Evolutionary conservation across 2,329 filamentous ascomycete genomes (phyloP).

Genomic region (Botryotinia globosa): DNA sequence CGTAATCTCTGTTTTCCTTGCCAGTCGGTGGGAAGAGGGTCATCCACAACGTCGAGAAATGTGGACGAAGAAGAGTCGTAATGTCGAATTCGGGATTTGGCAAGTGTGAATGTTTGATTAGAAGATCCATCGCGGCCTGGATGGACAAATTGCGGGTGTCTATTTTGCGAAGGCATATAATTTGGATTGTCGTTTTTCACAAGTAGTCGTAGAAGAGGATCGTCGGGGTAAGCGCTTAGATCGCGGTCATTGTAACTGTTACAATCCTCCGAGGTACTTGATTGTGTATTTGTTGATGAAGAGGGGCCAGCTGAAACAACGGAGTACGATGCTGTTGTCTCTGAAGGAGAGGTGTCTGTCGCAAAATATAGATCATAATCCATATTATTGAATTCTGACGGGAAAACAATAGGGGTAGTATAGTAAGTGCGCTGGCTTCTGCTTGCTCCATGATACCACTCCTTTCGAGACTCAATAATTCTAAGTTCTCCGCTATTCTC

Average conservation of each 20-base stretch:
- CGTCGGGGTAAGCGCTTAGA: slow-evolving; percentile 28
- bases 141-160: slow-evolving; percentile 49
- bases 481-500: slow-evolving; percentile 56
- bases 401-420: slow-evolving; percentile 51
- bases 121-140: slow-evolving; percentile 45
- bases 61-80: slow-evolving; percentile 54
- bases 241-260: slow-evolving; percentile 11
- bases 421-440: slow-evolving; percentile 66
- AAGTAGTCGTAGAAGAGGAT: slow-evolving; percentile 31
- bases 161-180: slow-evolving; percentile 40
- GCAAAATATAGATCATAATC: slow-evolving; percentile 20
- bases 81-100: slow-evolving; percentile 52
- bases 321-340: neutral
- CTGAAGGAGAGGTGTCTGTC: slow-evolving; percentile 11
- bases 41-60: slow-evolving; percentile 60
- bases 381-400: slow-evolving; percentile 22
- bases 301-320: neutral
- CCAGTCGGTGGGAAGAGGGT: slow-evolving; percentile 42
- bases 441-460: slow-evolving; percentile 59
- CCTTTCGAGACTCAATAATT: slow-evolving; percentile 66
- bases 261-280: neutral
- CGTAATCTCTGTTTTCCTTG: slow-evolving; percentile 43
- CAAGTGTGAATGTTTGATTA: slow-evolving; percentile 48
- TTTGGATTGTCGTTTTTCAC: slow-evolving; percentile 39
- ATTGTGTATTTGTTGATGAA: neutral